phyloP scores from a whole-genome alignment of 164 flowering plant genomes.

The Umbilicus rupestris region DNA sequence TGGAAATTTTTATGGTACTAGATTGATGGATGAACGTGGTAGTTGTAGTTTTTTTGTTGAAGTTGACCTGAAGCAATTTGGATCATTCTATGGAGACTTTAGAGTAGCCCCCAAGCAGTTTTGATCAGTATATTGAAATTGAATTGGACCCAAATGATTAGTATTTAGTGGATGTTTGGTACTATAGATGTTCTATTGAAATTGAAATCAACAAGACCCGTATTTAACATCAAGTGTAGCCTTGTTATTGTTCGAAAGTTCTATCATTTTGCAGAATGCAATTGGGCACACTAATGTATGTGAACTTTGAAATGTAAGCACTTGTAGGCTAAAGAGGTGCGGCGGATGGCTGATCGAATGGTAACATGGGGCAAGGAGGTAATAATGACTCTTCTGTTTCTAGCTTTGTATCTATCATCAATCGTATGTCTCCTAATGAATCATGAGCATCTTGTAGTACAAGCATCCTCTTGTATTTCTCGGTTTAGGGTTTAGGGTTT shows the following conservation, averaged over 20 bases:
- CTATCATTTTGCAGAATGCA: not conserved
- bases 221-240: not conserved
- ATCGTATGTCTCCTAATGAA: not conserved
- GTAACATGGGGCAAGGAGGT: slow-evolving; percentile 88
- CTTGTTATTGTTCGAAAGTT: not conserved
- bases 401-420: not conserved
- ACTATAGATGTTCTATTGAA: no score
- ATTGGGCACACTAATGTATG: not conserved
- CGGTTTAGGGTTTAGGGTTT: no score
- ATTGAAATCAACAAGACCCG: no score
- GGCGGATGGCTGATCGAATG: slow-evolving; percentile 90
- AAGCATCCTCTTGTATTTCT: not conserved
- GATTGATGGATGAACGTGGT: no score
- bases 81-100: no score
- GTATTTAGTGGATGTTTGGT: no score
- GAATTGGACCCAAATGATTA: no score
- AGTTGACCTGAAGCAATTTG: no score
- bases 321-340: slow-evolving; percentile 74
- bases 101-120: not conserved
- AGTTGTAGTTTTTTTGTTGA: no score
- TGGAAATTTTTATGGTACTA: no score
- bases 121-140: not conserved
- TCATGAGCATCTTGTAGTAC: not conserved
- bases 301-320: not conserved
- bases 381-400: slow-evolving; percentile 3